Conservation (phyloP, 768 basidiomycete species). For the Xanthoconium stramineum region DNA sequence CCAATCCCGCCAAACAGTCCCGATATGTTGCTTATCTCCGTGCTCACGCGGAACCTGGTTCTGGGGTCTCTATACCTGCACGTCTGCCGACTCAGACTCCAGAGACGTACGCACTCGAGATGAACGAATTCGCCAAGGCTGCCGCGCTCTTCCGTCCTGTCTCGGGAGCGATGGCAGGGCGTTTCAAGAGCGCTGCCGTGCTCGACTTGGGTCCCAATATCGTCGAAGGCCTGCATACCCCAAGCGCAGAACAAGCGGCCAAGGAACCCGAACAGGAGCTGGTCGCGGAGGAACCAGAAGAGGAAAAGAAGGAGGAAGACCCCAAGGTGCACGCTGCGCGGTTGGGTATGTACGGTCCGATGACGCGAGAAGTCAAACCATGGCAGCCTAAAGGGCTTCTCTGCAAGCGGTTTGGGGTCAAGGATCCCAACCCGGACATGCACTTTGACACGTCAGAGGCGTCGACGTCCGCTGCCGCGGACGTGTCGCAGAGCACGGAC, state of each 20-base stretch:
- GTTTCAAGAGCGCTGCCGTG: constrained; percentile 80
- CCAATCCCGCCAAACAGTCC: constrained; percentile 73
- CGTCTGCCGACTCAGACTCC: constrained; percentile 55
- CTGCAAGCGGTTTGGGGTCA: constrained; percentile 92
- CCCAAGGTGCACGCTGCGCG: constrained; percentile 80
- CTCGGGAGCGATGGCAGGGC: constrained; percentile 86
- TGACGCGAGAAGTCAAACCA: constrained; percentile 69
- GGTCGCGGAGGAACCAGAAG: constrained; percentile 9
- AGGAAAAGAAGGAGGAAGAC: constrained; percentile 57
- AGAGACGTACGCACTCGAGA: constrained; percentile 77
- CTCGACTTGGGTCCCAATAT: constrained; percentile 62
- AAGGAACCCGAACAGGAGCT: constrained; percentile 44
- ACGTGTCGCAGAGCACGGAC: constrained; percentile 6
- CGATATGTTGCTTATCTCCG: constrained; percentile 83
- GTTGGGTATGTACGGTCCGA: constrained; percentile 83
- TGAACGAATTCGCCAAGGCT: constrained; percentile 82
- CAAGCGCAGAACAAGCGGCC: constrained; percentile 34
- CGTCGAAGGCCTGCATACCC: constrained; percentile 67
- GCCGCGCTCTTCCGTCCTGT: constrained; percentile 91
- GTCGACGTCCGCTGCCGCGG: constrained; percentile 20
- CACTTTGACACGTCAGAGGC: constrained; percentile 31
- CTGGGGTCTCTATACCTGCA: constrained; percentile 44
- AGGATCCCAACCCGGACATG: constrained; percentile 72
- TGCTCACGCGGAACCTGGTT: constrained; percentile 56
- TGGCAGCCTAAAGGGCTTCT: constrained; percentile 83